Base-by-base conservation (phyloP, 1,139 yeast genomes). In the Yarrowia galli region DNA sequence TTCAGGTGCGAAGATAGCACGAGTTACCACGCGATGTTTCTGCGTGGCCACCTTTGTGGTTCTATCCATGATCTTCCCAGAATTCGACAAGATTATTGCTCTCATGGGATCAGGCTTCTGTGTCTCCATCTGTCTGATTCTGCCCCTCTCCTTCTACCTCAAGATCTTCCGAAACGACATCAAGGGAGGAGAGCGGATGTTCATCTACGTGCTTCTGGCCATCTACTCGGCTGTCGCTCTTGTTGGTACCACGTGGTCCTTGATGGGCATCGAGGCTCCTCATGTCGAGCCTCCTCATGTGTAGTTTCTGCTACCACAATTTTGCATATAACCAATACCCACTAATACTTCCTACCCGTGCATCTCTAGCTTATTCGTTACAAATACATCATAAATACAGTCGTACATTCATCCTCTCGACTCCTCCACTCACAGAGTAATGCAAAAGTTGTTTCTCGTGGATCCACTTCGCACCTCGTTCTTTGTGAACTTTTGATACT, bases 61-160 rank as follows among this genome's bases (percentile, higher is more conserved):
- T 2, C 76, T 88, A 65, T 85, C 97, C 0, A 81, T 89, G 42
- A 69, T 85, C 3, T 85, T 91, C 73, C 91, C 91, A 6, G 87
- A 88, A 42, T 93, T 92, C 78, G 97, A 96, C 70, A 87, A 87
- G 74, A 84, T 92, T 69, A 88, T 93, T 78, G 91, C 97, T 10
- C 86, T 92, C 67, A 80, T 91, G 72, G 98, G 98, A 4, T 86
- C 95, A 45, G 87, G 92, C 2, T 81, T 93, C 67, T 91, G 97
- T 73, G 89, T 89, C 75, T 83, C 89, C 0, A 88, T 92, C 58
- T 93, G 98, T 75, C 80, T 92, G 69, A 85, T 91, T 3, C 81
- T 92, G 36, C 98, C 98, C 3, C 80, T 90, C 18, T 74, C 85
- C 53, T 92, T 92, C 77, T 90, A 92, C 75, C 77, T 88, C 71